Percentiles rank a stretch among this genome's conserved stretches.
phyloP scores from a whole-genome alignment of 2,329 filamentous ascomycete species.

The Aspergillus arachidicola region DNA sequence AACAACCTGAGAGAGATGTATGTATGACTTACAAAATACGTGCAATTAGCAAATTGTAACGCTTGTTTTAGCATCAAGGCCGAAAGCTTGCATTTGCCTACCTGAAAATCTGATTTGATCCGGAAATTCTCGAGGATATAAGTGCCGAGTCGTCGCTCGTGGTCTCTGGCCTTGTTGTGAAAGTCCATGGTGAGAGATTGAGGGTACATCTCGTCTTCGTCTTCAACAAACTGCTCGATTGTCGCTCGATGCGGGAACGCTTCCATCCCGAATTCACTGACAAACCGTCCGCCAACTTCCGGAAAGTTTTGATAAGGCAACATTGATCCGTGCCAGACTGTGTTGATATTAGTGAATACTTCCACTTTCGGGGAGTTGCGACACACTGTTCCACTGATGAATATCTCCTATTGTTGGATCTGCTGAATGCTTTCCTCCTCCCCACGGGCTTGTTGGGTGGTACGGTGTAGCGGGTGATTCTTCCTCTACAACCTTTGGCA shows the following conservation, averaged over 20 bases:
- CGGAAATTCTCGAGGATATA: slow-evolving; percentile 78
- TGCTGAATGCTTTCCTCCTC: slow-evolving; percentile 72
- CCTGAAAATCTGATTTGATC: neutral
- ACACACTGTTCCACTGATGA: slow-evolving; percentile 82
- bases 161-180: slow-evolving; percentile 90
- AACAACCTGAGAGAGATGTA: slow-evolving; percentile 39
- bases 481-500: slow-evolving; percentile 71
- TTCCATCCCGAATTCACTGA: slow-evolving; percentile 93
- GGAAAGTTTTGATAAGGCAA: slow-evolving; percentile 83
- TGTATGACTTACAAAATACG: no score
- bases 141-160: slow-evolving; percentile 79
- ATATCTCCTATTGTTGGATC: slow-evolving; percentile 84
- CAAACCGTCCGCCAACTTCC: slow-evolving; percentile 81
- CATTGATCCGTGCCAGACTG: slow-evolving; percentile 53
- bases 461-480: slow-evolving; percentile 70
- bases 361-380: neutral
- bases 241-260: slow-evolving; percentile 83
- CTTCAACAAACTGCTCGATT: slow-evolving; percentile 72
- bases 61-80: no score
- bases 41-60: no score
- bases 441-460: slow-evolving; percentile 83
- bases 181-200: slow-evolving; percentile 87
- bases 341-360: slow-evolving; percentile 8
- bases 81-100: no score
- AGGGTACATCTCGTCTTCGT: slow-evolving; percentile 73